A percentile compares a stretch with the other conserved stretches of the same genome.
Conservation (phyloP, 208 protist species). For the Phytomonas francai region DNA sequence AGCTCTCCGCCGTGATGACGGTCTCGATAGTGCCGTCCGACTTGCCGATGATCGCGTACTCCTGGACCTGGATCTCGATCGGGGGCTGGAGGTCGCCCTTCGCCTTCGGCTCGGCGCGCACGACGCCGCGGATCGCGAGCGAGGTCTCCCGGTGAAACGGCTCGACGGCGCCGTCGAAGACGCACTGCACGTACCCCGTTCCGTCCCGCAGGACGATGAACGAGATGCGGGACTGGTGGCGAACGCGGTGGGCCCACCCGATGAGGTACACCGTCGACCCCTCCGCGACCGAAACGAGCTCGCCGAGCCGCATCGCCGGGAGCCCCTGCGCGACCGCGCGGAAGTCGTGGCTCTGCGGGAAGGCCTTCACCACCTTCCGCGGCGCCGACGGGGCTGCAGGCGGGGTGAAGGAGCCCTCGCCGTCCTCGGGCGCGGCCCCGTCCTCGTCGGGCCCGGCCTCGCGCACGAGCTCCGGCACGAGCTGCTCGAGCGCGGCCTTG, state of each 20-base stretch:
- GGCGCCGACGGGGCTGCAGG: constrained; percentile 26
- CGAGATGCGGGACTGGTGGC: constrained; percentile 91
- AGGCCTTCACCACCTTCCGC: constrained; percentile 33
- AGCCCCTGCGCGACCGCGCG: constrained; percentile 30
- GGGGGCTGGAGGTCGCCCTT: constrained; percentile 64
- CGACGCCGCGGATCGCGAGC: constrained; percentile 67
- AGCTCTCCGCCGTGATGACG: constrained; percentile 88
- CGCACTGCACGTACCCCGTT: constrained; percentile 92
- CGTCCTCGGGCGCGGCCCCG: constrained; percentile 7
- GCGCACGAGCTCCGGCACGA: constrained; percentile 57
- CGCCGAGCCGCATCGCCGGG: constrained; percentile 33
- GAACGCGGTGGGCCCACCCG: constrained; percentile 94
- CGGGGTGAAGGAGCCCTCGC: constrained; percentile 8
- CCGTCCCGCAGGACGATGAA: constrained; percentile 97
- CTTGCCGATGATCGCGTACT: constrained; percentile 81
- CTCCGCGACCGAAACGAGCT: constrained; percentile 36
- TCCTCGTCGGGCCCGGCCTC: constrained; percentile 27
- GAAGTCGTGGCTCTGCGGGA: constrained; percentile 50
- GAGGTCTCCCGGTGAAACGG: constrained; percentile 85
- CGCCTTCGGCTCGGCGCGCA: constrained; percentile 79
- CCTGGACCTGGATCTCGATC: constrained; percentile 81
- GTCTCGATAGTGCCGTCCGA: constrained; percentile 85
- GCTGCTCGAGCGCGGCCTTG: constrained; percentile 45
- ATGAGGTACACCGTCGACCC: constrained; percentile 71
- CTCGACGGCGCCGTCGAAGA: constrained; percentile 82